Conservation (phyloP, 768 basidiomycete genomes). For the Calocybe cyanea region DNA sequence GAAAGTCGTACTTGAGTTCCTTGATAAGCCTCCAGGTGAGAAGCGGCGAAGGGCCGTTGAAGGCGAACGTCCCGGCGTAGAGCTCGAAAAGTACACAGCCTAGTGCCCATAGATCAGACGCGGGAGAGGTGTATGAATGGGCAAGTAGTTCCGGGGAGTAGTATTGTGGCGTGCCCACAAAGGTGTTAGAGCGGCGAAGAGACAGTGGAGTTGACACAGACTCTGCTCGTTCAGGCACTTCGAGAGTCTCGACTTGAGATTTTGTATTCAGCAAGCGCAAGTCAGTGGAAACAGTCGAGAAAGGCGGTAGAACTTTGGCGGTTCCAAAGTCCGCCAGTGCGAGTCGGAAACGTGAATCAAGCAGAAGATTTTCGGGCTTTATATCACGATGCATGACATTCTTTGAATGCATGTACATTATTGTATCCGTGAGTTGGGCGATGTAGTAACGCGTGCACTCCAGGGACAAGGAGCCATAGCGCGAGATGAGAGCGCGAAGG, state of each 20-base stretch:
- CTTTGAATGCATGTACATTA: conserved; percentile 87
- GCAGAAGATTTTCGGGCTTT: conserved; percentile 84
- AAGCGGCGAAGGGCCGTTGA: conserved; percentile 88
- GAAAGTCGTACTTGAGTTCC: conserved; percentile 80
- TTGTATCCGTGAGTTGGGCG: conserved; percentile 85
- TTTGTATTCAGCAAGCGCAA: neutral
- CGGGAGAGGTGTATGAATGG: conserved; percentile 38
- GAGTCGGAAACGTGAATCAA: conserved; percentile 83
- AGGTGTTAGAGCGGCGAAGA: conserved; percentile 49
- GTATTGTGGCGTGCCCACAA: conserved; percentile 90
- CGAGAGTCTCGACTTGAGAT: conserved; percentile 10
- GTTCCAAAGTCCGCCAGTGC: conserved; percentile 98
- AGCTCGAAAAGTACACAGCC: conserved; percentile 95
- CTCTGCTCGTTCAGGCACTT: conserved; percentile 13
- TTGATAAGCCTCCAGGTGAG: conserved; percentile 95
- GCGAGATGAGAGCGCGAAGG: conserved; percentile 66
- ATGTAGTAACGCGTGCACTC: conserved; percentile 78
- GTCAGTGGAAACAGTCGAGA: neutral
- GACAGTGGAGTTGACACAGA: conserved; percentile 12
- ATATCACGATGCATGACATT: conserved; percentile 88
- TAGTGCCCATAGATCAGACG: conserved; percentile 90
- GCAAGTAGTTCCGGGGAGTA: conserved; percentile 84
- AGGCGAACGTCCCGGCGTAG: conserved; percentile 87
- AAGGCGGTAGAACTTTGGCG: conserved; percentile 66
- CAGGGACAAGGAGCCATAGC: conserved; percentile 83